phyloP scores from a whole-genome alignment of 2,329 filamentous ascomycete genomes.

The Cordyceps javanica region DNA sequence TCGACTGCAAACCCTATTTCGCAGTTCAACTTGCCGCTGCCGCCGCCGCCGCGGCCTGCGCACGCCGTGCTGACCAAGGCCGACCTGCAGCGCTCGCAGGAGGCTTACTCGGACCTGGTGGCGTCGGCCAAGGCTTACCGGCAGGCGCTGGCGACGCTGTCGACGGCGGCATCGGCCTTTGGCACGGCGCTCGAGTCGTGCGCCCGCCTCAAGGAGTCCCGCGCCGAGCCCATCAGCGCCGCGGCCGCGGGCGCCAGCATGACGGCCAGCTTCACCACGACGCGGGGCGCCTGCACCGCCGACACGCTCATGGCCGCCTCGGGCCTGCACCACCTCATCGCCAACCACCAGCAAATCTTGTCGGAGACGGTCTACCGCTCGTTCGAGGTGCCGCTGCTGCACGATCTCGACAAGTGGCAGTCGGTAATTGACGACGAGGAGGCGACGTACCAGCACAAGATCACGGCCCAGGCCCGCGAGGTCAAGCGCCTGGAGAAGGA shows the following conservation, averaged over 20 bases:
- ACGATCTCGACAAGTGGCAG: constrained; percentile 62
- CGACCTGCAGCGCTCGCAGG: constrained; percentile 57
- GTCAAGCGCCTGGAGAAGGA: constrained; percentile 61
- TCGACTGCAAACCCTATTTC: constrained; percentile 56
- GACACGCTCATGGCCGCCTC: constrained; percentile 56
- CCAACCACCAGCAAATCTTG: constrained; percentile 65
- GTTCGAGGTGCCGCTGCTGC: constrained; percentile 63
- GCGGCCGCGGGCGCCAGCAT: constrained; percentile 30
- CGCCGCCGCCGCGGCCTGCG: constrained; percentile 52
- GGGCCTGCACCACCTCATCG: constrained; percentile 60
- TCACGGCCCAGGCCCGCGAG: constrained; percentile 50
- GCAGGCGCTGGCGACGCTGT: constrained; percentile 53
- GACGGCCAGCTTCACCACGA: constrained; percentile 39
- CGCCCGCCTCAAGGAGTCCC: constrained; percentile 61
- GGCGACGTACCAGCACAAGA: constrained; percentile 50
- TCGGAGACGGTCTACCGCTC: constrained; percentile 62
- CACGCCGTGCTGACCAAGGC: constrained; percentile 56
- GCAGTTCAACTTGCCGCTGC: constrained; percentile 52
- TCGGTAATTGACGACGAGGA: constrained; percentile 59
- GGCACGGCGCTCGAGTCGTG: constrained; percentile 60
- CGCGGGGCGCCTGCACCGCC: constrained; percentile 50
- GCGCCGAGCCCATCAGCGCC: constrained; percentile 49
- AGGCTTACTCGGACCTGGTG: constrained; percentile 56
- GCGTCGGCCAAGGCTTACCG: constrained; percentile 59
- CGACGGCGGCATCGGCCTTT: constrained; percentile 56